Evolutionary conservation across 2,329 filamentous ascomycete species (phyloP).

Genomic region (Tolypocladium nubicola): DNA sequence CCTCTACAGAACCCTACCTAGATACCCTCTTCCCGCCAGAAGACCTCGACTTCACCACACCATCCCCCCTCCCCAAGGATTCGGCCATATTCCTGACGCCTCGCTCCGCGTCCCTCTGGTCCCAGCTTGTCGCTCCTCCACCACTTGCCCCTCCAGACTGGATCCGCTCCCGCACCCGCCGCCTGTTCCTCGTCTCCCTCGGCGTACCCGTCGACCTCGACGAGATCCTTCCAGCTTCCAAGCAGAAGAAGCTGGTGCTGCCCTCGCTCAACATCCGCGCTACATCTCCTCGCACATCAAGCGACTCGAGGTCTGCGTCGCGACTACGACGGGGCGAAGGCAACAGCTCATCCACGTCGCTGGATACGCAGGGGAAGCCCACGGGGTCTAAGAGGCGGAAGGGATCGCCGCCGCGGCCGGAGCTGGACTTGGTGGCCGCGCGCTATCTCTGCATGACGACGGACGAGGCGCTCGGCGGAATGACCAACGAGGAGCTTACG

Average conservation of each 20-base stretch:
- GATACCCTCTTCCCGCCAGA: conserved; percentile 53
- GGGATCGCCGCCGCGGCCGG: conserved; percentile 58
- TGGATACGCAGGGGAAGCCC: conserved; percentile 49
- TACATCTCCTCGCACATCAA: conserved; percentile 43
- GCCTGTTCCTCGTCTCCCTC: conserved; percentile 88
- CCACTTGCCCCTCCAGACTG: conserved; percentile 93
- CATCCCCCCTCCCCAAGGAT: conserved; percentile 40
- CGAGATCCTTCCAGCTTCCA: conserved; percentile 91
- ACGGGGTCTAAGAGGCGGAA: conserved; percentile 32
- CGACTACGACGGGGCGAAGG: conserved; percentile 34
- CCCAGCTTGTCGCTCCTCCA: conserved; percentile 87
- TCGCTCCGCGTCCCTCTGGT: conserved; percentile 85
- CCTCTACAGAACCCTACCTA: conserved; percentile 55
- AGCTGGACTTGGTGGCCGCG: conserved; percentile 69
- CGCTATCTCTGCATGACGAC: conserved; percentile 75
- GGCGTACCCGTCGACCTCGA: conserved; percentile 94
- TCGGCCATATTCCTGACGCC: conserved; percentile 71
- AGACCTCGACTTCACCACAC: conserved; percentile 37
- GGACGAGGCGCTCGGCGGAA: conserved; percentile 67
- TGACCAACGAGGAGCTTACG: conserved; percentile 67
- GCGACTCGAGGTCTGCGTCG: conserved; percentile 39
- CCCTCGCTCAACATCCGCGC: conserved; percentile 71
- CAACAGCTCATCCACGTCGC: conserved; percentile 46
- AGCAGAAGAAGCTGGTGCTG: conserved; percentile 94
- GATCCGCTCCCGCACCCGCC: conserved; percentile 90